Evolutionary conservation across 169 alveolate species (phyloP).

Genomic region (Cryptosporidium xiaoi): DNA sequence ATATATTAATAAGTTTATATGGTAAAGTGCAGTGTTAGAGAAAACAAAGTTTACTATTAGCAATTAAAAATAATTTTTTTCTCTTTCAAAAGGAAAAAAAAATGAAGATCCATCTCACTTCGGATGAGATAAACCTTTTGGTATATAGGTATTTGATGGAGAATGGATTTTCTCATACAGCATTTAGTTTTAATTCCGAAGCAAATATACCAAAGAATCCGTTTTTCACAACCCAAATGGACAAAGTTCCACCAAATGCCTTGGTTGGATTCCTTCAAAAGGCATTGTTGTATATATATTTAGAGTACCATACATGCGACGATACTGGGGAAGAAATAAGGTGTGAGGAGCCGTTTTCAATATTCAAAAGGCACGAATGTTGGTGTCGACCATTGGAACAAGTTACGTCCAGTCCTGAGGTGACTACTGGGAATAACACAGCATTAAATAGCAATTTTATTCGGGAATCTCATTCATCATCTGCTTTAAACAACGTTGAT

Average conservation of each 20-base stretch:
- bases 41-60: too few relatives aligned
- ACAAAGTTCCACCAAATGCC: constrained; percentile 88
- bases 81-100: background rate
- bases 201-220: constrained; percentile 85
- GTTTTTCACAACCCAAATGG: constrained; percentile 85
- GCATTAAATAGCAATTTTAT: too few relatives aligned
- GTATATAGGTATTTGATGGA: constrained; percentile 88
- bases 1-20: too few relatives aligned
- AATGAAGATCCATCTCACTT: constrained; percentile 88
- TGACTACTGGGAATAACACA: too few relatives aligned
- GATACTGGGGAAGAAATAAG: constrained; percentile 80
- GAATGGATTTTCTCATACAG: constrained; percentile 88
- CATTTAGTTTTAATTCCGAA: constrained; percentile 86
- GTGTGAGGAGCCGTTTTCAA: constrained; percentile 86
- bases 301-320: constrained; percentile 86
- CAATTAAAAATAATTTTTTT: too few relatives aligned
- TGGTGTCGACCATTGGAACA: constrained; percentile 79
- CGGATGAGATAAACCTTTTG: constrained; percentile 89
- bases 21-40: too few relatives aligned
- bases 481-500: too few relatives aligned
- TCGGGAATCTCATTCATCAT: too few relatives aligned
- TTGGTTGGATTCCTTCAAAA: constrained; percentile 88
- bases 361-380: constrained; percentile 88
- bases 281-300: constrained; percentile 87
- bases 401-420: constrained; percentile 23